phyloP scores from a whole-genome alignment of 2,329 filamentous ascomycete genomes.

The Alternaria brassicae region DNA sequence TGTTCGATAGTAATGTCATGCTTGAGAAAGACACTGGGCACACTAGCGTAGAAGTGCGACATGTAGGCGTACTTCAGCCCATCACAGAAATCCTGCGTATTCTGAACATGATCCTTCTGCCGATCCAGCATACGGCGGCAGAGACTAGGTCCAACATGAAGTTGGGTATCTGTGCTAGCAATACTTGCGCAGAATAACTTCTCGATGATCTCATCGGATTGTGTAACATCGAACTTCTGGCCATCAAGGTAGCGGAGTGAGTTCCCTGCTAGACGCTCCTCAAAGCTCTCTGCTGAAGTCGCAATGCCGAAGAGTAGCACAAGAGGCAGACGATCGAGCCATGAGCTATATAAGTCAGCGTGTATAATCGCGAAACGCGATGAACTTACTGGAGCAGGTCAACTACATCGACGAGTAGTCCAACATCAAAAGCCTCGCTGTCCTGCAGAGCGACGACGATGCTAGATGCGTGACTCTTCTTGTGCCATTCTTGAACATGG shows the following conservation, averaged over 20 bases:
- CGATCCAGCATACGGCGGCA: slow-evolving; percentile 71
- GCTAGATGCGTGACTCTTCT: slow-evolving; percentile 61
- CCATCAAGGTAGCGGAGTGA: slow-evolving; percentile 73
- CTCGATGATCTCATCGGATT: slow-evolving; percentile 74
- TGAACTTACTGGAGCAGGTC: slow-evolving; percentile 68
- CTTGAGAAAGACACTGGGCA: slow-evolving; percentile 69
- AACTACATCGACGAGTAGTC: slow-evolving; percentile 74
- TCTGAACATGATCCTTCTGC: slow-evolving; percentile 78
- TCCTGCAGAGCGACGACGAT: slow-evolving; percentile 80
- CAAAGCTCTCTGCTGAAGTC: slow-evolving; percentile 80
- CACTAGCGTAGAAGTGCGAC: slow-evolving; percentile 84
- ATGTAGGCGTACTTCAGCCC: slow-evolving; percentile 82
- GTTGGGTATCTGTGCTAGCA: slow-evolving; percentile 61
- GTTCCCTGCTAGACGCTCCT: slow-evolving; percentile 73
- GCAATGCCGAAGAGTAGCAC: slow-evolving; percentile 80
- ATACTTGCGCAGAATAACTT: slow-evolving; percentile 73
- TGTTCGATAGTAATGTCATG: slow-evolving; percentile 43
- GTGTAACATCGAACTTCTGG: slow-evolving; percentile 77
- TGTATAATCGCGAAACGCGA: neutral
- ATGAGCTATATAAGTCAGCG: slow-evolving; percentile 58
- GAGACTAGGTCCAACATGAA: slow-evolving; percentile 71
- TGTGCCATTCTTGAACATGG: slow-evolving; percentile 68
- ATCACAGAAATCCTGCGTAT: slow-evolving; percentile 74
- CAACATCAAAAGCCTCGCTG: slow-evolving; percentile 79
- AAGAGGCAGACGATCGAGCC: slow-evolving; percentile 79